Conservation (phyloP, 805 yeast species). For the Millerozyma acaciae region DNA sequence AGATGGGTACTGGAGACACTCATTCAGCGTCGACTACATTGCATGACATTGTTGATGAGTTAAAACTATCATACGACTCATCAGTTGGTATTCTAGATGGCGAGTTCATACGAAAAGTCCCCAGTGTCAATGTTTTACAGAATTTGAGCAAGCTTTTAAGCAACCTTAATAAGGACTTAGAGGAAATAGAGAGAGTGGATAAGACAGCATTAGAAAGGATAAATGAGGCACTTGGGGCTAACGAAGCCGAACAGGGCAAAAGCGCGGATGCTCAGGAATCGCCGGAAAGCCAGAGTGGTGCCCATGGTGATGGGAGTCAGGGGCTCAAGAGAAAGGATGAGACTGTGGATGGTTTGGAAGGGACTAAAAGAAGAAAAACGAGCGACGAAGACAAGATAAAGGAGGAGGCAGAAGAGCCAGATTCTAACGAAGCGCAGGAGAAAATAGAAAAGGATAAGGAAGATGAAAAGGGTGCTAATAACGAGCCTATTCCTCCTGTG, state of each 20-base stretch:
- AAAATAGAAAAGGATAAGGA: conserved; percentile 8
- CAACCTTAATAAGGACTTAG: conserved; percentile 37
- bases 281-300: neutral
- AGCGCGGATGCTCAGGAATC: neutral
- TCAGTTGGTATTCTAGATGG: conserved; percentile 62
- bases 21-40: conserved; percentile 41
- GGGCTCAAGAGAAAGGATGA: neutral
- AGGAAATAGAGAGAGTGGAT: conserved; percentile 29
- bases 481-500: conserved; percentile 43
- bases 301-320: neutral
- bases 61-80: conserved; percentile 53
- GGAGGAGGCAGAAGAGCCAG: conserved; percentile 4
- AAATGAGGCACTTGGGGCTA: conserved; percentile 1
- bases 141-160: conserved; percentile 43
- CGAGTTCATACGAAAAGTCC: conserved; percentile 40
- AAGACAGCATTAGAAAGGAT: conserved; percentile 20
- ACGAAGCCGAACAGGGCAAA: neutral
- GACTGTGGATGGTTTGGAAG: neutral
- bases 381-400: neutral
- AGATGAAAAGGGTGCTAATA: conserved; percentile 12
- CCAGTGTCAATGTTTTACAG: conserved; percentile 40
- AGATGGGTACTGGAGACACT: conserved; percentile 7
- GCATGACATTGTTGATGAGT: conserved; percentile 48
- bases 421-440: conserved; percentile 6
- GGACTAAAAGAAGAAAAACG: conserved; percentile 1